These are phyloP conservation scores for Toxoplasma gondii DNA, from an alignment of 169 alveolate genomes.

Conservation along the genomic window DNA sequence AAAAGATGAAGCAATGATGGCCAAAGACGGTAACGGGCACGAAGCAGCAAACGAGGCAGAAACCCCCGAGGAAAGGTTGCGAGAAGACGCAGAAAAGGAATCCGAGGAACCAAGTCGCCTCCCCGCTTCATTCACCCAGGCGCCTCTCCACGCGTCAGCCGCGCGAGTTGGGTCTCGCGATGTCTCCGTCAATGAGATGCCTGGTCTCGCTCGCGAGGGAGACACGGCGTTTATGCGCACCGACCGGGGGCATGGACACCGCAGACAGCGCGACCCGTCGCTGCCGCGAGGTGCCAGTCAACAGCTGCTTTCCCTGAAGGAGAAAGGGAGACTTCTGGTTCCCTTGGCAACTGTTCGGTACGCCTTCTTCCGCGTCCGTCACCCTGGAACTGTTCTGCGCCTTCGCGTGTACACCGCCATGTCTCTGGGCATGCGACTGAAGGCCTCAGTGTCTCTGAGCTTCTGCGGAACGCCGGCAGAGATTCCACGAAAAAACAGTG, in stretches of 20 bases:
- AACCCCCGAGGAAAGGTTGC: too few species aligned
- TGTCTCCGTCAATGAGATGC: too few species aligned
- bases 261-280: not conserved
- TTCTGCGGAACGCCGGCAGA: conserved; percentile 47
- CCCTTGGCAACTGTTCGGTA: not conserved
- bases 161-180: too few species aligned
- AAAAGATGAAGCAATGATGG: too few species aligned
- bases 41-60: too few species aligned
- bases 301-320: not conserved
- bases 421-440: conserved; percentile 46
- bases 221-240: too few species aligned
- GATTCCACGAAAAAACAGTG: not conserved
- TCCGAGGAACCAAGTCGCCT: too few species aligned
- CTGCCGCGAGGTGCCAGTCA: not conserved
- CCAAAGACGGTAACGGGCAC: too few species aligned
- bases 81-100: too few species aligned
- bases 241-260: not conserved
- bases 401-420: conserved; percentile 18
- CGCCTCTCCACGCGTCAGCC: too few species aligned
- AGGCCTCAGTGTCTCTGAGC: conserved; percentile 3
- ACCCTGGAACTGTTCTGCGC: conserved; percentile 19
- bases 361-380: not conserved
- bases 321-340: not conserved
- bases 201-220: too few species aligned
- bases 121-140: too few species aligned